A percentile compares a stretch with the other conserved stretches of the same genome.
These are phyloP conservation scores for Pseudocercospora ulei DNA, from an alignment of 2,329 filamentous ascomycete genomes.

Conservation along the genomic window DNA sequence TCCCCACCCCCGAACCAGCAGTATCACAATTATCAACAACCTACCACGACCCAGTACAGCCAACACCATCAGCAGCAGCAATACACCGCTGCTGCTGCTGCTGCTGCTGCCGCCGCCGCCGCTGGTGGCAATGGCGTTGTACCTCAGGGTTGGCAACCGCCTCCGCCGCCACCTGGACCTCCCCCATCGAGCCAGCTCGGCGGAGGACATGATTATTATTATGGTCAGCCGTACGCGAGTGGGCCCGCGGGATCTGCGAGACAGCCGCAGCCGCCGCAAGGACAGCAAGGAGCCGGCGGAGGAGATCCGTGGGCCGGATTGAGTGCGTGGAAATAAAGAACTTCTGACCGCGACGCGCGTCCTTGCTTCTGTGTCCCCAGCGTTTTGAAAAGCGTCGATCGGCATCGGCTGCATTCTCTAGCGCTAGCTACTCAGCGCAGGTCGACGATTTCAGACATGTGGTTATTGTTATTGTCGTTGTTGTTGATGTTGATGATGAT, in stretches of 20 bases:
- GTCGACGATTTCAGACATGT: no score
- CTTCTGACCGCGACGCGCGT: no score
- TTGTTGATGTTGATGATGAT: no score
- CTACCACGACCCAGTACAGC: slow-evolving; percentile 49
- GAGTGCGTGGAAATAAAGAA: slow-evolving; percentile 59
- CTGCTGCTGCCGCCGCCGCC: no score
- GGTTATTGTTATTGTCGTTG: no score
- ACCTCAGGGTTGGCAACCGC: slow-evolving; percentile 56
- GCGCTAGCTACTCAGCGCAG: no score
- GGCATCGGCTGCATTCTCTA: no score
- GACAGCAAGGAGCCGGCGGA: slow-evolving; percentile 34
- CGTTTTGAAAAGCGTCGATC: no score
- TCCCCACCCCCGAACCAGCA: slow-evolving; percentile 39
- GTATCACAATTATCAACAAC: slow-evolving; percentile 37
- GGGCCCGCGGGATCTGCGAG: slow-evolving; percentile 49
- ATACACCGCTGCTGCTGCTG: no score
- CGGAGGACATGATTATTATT: no score
- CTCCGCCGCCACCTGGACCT: slow-evolving; percentile 56
- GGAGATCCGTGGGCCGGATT: slow-evolving; percentile 61
- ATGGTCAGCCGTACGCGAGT: slow-evolving; percentile 36
- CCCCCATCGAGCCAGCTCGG: slow-evolving; percentile 47
- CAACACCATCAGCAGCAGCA: slow-evolving; percentile 49
- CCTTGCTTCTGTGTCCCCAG: no score
- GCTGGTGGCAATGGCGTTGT: slow-evolving; percentile 35
- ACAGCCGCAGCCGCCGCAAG: slow-evolving; percentile 39